Conservation (phyloP, 257 asterid genomes). For the Solanum pinnatisectum region DNA sequence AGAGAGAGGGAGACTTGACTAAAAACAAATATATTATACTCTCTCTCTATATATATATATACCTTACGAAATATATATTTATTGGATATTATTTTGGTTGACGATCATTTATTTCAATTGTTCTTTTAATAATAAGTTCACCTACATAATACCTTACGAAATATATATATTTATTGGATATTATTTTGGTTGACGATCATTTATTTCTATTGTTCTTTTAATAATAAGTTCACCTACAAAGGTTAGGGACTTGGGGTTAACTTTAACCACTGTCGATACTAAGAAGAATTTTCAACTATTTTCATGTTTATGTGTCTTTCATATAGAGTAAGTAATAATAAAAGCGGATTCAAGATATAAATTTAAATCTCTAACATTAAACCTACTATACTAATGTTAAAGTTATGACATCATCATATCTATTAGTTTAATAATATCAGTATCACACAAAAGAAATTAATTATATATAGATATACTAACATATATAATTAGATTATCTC, state of each 20-base stretch:
- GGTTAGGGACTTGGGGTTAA: not conserved
- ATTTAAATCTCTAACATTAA: no score
- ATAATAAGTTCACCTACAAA: not conserved
- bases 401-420: not conserved
- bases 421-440: no score
- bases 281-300: not conserved
- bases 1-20: not conserved
- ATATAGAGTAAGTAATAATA: not conserved
- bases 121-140: not conserved
- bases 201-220: no score
- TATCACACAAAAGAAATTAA: not conserved
- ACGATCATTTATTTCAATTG: no score
- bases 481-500: accelerated
- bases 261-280: not conserved
- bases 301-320: not conserved
- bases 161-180: no score
- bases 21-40: not conserved
- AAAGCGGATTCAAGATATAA: no score
- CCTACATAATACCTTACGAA: no score
- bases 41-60: no score
- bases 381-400: no score
- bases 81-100: not conserved
- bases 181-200: not conserved
- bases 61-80: no score
- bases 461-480: no score